Base-by-base conservation (phyloP, 2,329 filamentous ascomycete genomes). In the Diaporthe ilicicola region DNA sequence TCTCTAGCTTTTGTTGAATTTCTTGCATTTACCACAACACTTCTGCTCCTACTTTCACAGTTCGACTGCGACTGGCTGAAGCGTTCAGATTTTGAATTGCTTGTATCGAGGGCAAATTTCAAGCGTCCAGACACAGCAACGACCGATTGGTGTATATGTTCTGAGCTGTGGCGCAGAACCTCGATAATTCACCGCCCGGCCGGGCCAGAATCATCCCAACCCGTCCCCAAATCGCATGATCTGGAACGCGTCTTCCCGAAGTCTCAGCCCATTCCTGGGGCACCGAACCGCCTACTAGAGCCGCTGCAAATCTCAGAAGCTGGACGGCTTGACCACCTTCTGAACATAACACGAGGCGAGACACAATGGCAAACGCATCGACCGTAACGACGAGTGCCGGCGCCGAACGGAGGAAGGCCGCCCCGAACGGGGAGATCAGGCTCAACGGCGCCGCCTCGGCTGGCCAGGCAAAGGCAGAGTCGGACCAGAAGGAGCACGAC, bases 401-500 rank as follows among this genome's bases (percentile, higher is more conserved):
- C 55, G 73, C 76, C 17, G 76, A 76, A 67, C 73, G 74, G 71
- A 74, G 74, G 70, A 77, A 74, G 68, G 72, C 37, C 70, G 76
- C 73, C 62, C 53, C 53, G 39, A 65, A 72, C 9, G 64, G 32
- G 29, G 65, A 68, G 17, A 68, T 64, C 15, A 71, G 42, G 39
- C 53, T 56, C 50, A 71, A 70, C 19, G 69, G 69, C 66, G 69
- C 67, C 50, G 66, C 72, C 22, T 48, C 73, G 29, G 70, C 78
- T 61, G 79, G 83, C 70, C 78, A 81, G 67, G 81, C 87, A 67
- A 77, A 79, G 39, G 73, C 82, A 67, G 82, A 84, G 75, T 74
- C 77, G n/a, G 81, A 80, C 65, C 80, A 85, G 74, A 71, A 69
- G 37, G 51, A 69, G 24, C 78, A 91, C 73, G 88, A 91, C 81